phyloP scores from a whole-genome alignment of 108 stramenopile genomes.

The Skeletonema menzelii region DNA sequence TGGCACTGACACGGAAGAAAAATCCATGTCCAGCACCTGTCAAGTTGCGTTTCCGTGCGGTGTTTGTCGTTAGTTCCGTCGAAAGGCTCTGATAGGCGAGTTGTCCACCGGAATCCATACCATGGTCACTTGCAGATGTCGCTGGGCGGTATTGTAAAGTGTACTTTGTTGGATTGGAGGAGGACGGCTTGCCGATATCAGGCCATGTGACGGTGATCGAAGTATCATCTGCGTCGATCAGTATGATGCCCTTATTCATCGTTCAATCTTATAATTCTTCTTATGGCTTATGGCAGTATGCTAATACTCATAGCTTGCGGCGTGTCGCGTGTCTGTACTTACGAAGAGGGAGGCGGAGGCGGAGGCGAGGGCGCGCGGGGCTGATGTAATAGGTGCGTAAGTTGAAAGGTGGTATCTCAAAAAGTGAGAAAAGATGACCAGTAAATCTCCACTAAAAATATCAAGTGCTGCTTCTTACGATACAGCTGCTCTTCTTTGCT shows the following conservation, averaged over 20 bases:
- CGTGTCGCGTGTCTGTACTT: too few relatives aligned
- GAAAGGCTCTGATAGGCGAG: constrained; percentile 56
- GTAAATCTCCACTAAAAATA: too few relatives aligned
- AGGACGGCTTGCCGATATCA: constrained; percentile 23
- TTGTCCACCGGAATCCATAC: constrained; percentile 43
- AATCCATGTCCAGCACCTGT: constrained; percentile 50
- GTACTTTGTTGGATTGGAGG: constrained; percentile 39
- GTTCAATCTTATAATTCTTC: not conserved
- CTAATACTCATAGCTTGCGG: too few relatives aligned
- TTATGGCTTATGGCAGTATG: too few relatives aligned
- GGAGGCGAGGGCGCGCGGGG: too few relatives aligned
- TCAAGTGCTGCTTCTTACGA: too few relatives aligned
- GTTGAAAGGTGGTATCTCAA: too few relatives aligned
- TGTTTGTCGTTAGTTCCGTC: constrained; percentile 53
- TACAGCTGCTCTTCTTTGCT: too few relatives aligned
- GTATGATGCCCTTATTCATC: constrained; percentile 44
- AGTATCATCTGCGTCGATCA: constrained; percentile 65
- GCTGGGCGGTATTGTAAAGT: constrained; percentile 59
- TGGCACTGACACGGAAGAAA: constrained; percentile 65
- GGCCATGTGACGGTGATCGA: constrained; percentile 79
- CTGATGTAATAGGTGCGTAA: too few relatives aligned
- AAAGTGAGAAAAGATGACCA: too few relatives aligned
- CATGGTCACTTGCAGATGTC: constrained; percentile 41
- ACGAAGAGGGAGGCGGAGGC: too few relatives aligned
- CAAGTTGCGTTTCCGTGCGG: constrained; percentile 71